Base-by-base conservation (phyloP, 352 stramenopile genomes). In the Lagenidium giganteum region DNA sequence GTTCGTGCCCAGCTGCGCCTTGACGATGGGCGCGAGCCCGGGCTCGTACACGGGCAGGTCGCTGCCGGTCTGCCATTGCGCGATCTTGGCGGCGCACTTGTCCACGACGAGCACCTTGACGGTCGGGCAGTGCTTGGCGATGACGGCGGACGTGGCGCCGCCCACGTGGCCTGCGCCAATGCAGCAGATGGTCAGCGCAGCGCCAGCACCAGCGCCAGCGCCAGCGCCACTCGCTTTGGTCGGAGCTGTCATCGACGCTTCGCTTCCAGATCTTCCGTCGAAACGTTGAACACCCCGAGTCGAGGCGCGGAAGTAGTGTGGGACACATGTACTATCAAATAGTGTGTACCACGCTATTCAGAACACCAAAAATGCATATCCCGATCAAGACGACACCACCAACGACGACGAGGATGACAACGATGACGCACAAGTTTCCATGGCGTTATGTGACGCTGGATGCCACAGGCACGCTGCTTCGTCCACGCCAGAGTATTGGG, bases 11-110 rank as follows among this genome's bases (percentile, higher is more conserved):
- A 95, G 78, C n/a, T 64, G 80, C 28, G 87, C 69, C 52, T 96
- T 70, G 11, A 99, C 95, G n/a, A 99, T 77, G 49, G 98, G 95
- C 43, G 95, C 75, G 4, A 99, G 82, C 1, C 96, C 96, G 0
- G 97, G 97, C 69, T 99, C 97, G 72, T 99, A 99, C 61, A 99
- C 99, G 13, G 97, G 97, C 31, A 99, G 81, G n/a, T n/a, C n/a
- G 34, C 95, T 61, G 8, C 72, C 35, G 40, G 37, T 53, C 36
- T 99, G 99, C 97, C 97, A 99, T 47, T 95, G 95, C 67, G 93
- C 93, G 54, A 99, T 99, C 77, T 98, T 81, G 51, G 82, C 70
- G 56, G 95, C 72, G 18, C 70, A 96, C 31, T 98, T 84, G 70
- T 99, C 96, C 8, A 99, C 95, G 3, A 99, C 96, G 17, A 95